A percentile compares a stretch with the other conserved stretches of the same genome.
Evolutionary conservation across 2,329 filamentous ascomycete species (phyloP).

Genomic region (Calonectria honghensis): DNA sequence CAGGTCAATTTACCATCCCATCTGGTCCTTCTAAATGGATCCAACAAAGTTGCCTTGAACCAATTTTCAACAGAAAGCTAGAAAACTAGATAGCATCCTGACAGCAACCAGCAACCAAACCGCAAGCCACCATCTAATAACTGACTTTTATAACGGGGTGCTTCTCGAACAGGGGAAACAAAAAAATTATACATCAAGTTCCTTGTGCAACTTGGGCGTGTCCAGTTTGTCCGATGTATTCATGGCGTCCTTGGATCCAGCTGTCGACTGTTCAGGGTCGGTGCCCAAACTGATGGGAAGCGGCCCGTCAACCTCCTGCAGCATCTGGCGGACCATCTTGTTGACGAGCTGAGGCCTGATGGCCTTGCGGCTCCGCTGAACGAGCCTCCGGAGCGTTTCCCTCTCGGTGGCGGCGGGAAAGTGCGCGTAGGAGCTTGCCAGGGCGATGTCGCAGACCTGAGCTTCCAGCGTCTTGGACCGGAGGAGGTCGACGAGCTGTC

Average conservation of each 20-base stretch:
- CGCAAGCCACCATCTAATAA: neutral
- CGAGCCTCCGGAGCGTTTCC: neutral
- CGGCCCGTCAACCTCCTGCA: neutral
- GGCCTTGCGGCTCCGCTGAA: neutral
- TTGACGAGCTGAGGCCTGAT: neutral
- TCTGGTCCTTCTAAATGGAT: neutral
- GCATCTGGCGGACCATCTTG: slow-evolving; percentile 5
- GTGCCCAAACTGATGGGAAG: neutral
- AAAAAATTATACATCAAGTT: neutral
- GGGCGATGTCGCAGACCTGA: slow-evolving; percentile 25
- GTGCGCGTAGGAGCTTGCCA: slow-evolving; percentile 36
- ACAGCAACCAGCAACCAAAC: neutral
- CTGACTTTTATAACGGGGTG: neutral
- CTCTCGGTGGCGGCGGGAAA: slow-evolving; percentile 21
- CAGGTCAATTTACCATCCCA: neutral
- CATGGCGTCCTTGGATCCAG: no score
- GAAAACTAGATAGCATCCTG: neutral
- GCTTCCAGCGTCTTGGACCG: slow-evolving; percentile 17
- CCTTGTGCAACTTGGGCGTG: neutral
- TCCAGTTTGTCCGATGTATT: neutral
- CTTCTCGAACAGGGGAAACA: neutral
- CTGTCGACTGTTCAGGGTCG: neutral
- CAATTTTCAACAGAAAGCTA: neutral
- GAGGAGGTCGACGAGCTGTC: slow-evolving; percentile 32
- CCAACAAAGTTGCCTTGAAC: neutral